Conservation (phyloP, 192 early-diverging fungal genomes). For the Spizellomyces sp. region DNA sequence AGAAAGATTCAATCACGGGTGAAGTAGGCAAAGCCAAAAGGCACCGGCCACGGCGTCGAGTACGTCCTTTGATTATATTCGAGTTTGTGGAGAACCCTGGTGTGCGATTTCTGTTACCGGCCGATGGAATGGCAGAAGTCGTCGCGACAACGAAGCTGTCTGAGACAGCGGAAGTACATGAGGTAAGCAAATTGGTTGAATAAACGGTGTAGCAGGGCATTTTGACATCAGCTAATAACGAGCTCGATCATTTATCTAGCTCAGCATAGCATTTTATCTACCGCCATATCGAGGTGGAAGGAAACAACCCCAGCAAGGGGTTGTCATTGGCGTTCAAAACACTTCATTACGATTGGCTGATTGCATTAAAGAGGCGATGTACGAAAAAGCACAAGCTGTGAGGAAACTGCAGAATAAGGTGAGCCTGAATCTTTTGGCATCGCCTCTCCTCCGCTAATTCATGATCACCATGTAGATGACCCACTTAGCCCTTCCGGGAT, state of each 20-base stretch:
- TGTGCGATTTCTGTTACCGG: constrained; percentile 18
- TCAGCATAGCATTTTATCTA: constrained; percentile 9
- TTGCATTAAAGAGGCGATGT: constrained; percentile 3
- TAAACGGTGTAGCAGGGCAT: no score
- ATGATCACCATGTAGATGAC: background rate
- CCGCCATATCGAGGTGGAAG: constrained; percentile 26
- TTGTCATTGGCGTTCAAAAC: constrained; percentile 1
- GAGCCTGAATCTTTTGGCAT: background rate
- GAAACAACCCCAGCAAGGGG: constrained; percentile 19
- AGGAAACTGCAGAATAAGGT: constrained; percentile 19
- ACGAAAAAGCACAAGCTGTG: constrained; percentile 5
- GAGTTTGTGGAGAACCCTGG: constrained; percentile 25
- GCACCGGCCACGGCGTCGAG: background rate
- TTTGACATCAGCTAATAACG: no score
- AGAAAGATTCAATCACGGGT: background rate
- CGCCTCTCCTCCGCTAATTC: background rate
- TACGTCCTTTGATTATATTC: constrained; percentile 8
- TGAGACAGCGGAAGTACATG: no score
- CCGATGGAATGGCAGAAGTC: constrained; percentile 14
- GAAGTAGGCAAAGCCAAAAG: background rate
- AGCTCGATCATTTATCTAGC: background rate
- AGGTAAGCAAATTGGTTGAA: no score
- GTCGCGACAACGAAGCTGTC: background rate
- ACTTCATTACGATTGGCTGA: background rate
- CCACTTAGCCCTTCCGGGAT: constrained; percentile 7